phyloP scores from a whole-genome alignment of 2,329 filamentous ascomycete genomes.

The Fusarium humuli region DNA sequence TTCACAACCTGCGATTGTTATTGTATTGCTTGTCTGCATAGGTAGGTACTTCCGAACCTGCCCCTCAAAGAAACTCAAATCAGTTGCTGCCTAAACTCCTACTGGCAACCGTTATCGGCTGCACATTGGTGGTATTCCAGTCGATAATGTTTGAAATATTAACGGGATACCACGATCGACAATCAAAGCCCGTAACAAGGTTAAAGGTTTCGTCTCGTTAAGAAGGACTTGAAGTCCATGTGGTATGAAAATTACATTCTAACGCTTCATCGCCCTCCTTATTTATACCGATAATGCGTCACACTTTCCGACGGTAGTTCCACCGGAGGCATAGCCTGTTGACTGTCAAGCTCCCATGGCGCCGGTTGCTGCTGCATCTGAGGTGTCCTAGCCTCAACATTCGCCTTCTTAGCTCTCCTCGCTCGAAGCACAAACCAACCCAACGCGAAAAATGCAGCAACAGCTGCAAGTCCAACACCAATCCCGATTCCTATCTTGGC shows the following conservation, averaged over 20 bases:
- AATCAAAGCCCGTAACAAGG: too few species aligned
- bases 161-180: too few species aligned
- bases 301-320: neutral
- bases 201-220: too few species aligned
- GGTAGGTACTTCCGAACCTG: too few species aligned
- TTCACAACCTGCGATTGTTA: too few species aligned
- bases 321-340: neutral
- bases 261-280: neutral
- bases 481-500: neutral
- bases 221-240: neutral
- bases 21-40: too few species aligned
- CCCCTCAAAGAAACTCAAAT: too few species aligned
- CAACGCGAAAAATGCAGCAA: neutral
- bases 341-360: constrained; percentile 5
- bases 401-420: neutral
- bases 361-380: neutral
- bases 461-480: neutral
- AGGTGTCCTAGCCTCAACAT: neutral
- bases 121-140: too few species aligned
- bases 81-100: too few species aligned
- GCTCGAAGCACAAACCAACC: neutral
- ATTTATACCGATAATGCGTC: neutral
- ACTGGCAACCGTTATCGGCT: too few species aligned
- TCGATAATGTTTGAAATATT: too few species aligned
- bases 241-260: neutral